Evolutionary conservation across 2,329 filamentous ascomycete genomes (phyloP).

Genomic region (Sporothrix globosa): DNA sequence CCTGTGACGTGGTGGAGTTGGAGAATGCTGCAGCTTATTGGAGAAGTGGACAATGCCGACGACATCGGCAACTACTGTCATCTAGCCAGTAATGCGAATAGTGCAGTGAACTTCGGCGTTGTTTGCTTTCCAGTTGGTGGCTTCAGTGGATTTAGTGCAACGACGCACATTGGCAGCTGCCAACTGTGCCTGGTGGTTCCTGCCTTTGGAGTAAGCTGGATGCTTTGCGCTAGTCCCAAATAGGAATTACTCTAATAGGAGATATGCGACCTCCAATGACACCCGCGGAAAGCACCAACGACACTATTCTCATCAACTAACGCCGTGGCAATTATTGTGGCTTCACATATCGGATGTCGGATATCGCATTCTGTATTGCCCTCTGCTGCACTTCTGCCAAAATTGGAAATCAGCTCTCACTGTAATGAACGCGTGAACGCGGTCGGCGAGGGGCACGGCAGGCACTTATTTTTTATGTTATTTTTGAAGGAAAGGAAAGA

Average conservation of each 20-base stretch:
- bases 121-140: neutral
- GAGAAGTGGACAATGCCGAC: slow-evolving; percentile 12
- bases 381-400: neutral
- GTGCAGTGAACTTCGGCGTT: neutral
- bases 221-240: neutral
- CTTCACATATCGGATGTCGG: slow-evolving; percentile 5
- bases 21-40: neutral
- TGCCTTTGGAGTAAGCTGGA: neutral
- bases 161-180: too few relatives aligned
- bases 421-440: neutral
- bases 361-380: neutral
- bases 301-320: neutral
- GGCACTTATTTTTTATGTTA: too few relatives aligned
- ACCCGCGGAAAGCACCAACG: neutral
- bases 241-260: slow-evolving; percentile 7
- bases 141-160: neutral
- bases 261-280: slow-evolving; percentile 8
- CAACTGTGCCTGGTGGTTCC: neutral
- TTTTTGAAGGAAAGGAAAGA: neutral
- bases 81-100: neutral
- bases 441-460: neutral
- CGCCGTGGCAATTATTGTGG: too few relatives aligned
- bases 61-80: neutral
- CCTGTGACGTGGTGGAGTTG: neutral
- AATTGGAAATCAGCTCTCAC: neutral